Evolutionary conservation across 1,284 basidiomycete species (phyloP).

Genomic region (Tylopilus orsonianus): DNA sequence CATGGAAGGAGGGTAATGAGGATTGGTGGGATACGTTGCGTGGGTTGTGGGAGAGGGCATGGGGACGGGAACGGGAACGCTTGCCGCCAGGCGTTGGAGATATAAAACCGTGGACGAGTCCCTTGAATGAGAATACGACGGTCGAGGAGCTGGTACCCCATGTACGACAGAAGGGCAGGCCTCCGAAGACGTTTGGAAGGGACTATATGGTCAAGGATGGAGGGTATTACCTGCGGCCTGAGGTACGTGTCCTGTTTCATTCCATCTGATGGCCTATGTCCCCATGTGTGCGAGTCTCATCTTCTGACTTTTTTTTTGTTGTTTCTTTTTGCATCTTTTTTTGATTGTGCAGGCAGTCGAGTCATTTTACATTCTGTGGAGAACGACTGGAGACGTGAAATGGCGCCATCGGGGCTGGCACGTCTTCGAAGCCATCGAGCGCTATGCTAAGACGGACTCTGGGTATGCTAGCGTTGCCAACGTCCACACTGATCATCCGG

Average conservation of each 20-base stretch:
- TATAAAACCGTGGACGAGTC: constrained; percentile 26
- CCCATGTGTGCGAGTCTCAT: too few relatives aligned
- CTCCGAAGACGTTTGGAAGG: constrained; percentile 25
- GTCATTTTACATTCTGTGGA: constrained; percentile 69
- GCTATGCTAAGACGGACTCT: constrained; percentile 47
- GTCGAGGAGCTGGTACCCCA: constrained; percentile 1
- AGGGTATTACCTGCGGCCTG: constrained; percentile 60
- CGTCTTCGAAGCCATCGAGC: constrained; percentile 71
- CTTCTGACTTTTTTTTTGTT: too few relatives aligned
- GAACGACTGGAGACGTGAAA: constrained; percentile 61
- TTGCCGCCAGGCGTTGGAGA: constrained; percentile 53
- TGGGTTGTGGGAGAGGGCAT: not conserved
- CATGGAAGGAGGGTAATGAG: constrained; percentile 43
- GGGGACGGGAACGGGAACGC: constrained; percentile 28
- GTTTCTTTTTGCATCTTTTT: too few relatives aligned
- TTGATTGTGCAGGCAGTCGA: constrained; percentile 71
- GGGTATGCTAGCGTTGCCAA: constrained; percentile 58
- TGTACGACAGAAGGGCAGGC: constrained; percentile 4
- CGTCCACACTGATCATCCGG: constrained; percentile 42
- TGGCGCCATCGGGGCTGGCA: constrained; percentile 80
- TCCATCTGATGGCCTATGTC: too few relatives aligned
- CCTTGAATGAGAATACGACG: constrained; percentile 10
- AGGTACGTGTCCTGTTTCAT: constrained; percentile 49
- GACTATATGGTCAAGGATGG: constrained; percentile 43
- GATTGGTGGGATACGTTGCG: not conserved